Base-by-base conservation (phyloP, 2,329 filamentous ascomycete species). In the Fusarium nisikadoi region DNA sequence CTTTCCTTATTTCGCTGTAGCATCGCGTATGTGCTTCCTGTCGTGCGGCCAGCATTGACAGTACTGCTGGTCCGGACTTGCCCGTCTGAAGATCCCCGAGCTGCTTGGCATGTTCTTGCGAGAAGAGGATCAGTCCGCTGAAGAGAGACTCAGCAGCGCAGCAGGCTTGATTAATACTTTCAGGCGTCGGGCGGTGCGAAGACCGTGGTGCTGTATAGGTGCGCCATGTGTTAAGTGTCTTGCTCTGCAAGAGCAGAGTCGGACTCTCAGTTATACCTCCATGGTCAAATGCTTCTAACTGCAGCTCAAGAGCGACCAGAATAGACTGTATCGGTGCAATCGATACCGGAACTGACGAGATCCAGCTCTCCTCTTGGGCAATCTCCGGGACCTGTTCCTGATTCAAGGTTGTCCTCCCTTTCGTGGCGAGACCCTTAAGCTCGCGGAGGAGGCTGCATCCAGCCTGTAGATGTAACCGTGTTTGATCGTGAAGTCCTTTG, bases 401-500 rank as follows among this genome's bases (percentile, higher is more conserved):
- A 8, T 16, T 16, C 14, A n/a, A n/a, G 6, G 8, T 5, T 9
- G 20, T 17, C 5, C 5, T 31, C 2, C 14, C 0, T 43, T 41
- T 41, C 3, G 11, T 46, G 6, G 8, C 16, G 5, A 27, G 8
- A 16, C 7, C 11, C 6, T 43, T 19, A 4, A 68, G 35, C 9
- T 69, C 64, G 2, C 14, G 31, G 6, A 69, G 64, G 7, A 69
- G 52, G 11, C 50, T 68, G 16, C 57, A 39, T 16, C 52, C 66
- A n/a, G 66, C 64, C 20, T 53, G 29, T 0, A 68, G 52, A 41
- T 69, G 66, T 33, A 69, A 19, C 6, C 42, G 6, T 5, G 64
- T 62, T 17, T 69, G 58, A 10, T 59, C 31, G 11, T 63, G 46
- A 23, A 63, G 52, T 3, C 64, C 64, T 20, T 69, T 62, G 10